Base-by-base conservation (phyloP, 495 filamentous ascomycete species). In the Xylaria cubensis region DNA sequence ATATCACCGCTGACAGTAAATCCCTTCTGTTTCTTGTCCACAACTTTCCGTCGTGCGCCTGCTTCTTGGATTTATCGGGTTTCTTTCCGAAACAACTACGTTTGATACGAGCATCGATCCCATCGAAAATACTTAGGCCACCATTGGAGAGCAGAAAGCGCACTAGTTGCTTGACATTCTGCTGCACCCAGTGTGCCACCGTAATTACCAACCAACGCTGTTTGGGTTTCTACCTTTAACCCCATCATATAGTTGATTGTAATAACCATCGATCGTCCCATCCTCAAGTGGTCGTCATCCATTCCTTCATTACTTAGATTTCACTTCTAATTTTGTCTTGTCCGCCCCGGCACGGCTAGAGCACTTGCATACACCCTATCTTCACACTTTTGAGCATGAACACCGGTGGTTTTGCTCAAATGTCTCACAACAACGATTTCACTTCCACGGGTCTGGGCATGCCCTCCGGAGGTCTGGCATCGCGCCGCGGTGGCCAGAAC, bases 391-490 rank as follows among this genome's bases (percentile, higher is more conserved):
- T 91, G 92, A 94, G 92, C 88, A 96, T 97, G 90, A 92, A 97
- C 94, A 90, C 95, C 89, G 96, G 95, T 89, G 94, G 94, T 94
- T 93, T 97, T 88, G 92, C 95, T 94, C 96, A 97, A 87, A 98
- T 99, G 97, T 92, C 93, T 82, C 97, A 95, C 88, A 92, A 92
- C 84, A 92, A 92, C 85, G 88, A 88, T 81, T 92, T 89, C 80
- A 84, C 89, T 78, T 87, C 88, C 81, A 87, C 88, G 84, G 90
- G 89, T 80, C 84, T 96, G 77, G 92, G 91, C 71, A 89, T 92
- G 80, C 91, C 93, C 21, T 83, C 87, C 73, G 91, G 92, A 73
- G 92, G 92, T 72, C 92, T 97, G 78, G 93, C 93, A 64, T 94
- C 94, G 64, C 83, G 87, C 70, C 91, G 94, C 63, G 77, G 77